Evolutionary conservation across 345 rosid species (phyloP).

Genomic region (Diplotaxis tenuifolia): DNA sequence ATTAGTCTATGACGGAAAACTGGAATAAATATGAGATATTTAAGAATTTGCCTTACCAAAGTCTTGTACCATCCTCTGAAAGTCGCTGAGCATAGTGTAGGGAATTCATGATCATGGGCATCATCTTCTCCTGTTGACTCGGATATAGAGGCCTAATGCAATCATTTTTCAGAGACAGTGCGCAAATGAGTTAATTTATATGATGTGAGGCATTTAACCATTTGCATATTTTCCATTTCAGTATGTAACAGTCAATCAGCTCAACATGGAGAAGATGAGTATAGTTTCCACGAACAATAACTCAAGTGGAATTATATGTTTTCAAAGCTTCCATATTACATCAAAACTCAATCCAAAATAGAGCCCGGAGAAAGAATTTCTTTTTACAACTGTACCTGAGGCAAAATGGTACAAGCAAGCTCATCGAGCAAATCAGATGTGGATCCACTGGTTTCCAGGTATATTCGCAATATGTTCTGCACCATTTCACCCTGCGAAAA

Average conservation of each 20-base stretch:
- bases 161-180: not conserved
- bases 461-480: constrained; percentile 62
- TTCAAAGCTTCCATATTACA: not conserved
- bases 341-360: not conserved
- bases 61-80: constrained; percentile 70
- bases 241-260: not conserved
- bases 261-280: constrained; percentile 2
- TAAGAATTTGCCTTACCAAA: constrained; percentile 49
- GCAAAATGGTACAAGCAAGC: constrained; percentile 66
- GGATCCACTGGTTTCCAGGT: constrained; percentile 60
- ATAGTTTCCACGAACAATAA: not conserved
- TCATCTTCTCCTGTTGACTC: constrained; percentile 41
- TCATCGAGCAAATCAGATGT: constrained; percentile 63
- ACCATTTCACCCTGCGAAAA: constrained; percentile 65
- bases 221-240: constrained; percentile 9
- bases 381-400: constrained; percentile 49
- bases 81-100: constrained; percentile 62
- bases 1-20: not conserved
- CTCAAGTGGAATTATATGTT: not conserved
- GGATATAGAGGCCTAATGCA: constrained; percentile 47
- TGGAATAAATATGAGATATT: not conserved
- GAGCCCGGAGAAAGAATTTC: not conserved
- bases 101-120: constrained; percentile 46
- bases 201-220: not conserved
- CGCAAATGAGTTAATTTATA: not conserved